Percentiles rank a stretch among this genome's conserved stretches.
Conservation (phyloP, 352 stramenopile species). For the Globisporangium radiosum region DNA sequence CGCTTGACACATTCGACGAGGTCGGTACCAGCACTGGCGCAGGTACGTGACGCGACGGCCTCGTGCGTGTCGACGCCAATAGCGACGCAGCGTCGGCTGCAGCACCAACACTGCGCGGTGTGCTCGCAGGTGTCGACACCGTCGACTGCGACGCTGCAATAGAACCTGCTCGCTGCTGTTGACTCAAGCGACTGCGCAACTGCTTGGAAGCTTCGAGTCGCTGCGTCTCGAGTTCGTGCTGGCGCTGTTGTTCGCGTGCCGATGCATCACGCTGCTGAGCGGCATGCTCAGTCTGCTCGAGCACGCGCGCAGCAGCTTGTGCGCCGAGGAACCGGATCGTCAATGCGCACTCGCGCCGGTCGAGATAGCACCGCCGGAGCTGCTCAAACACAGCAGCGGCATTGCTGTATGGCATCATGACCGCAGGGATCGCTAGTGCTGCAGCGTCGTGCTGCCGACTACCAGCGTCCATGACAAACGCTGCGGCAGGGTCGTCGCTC, state of each 20-base stretch:
- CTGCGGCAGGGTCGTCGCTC: constrained; percentile 18
- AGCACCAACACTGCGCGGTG: not conserved
- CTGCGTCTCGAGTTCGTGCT: constrained; percentile 33
- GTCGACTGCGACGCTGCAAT: not conserved
- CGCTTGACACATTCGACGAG: not conserved
- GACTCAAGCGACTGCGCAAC: constrained; percentile 43
- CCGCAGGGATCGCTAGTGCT: constrained; percentile 38
- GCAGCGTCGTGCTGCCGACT: constrained; percentile 15
- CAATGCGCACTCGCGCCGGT: constrained; percentile 28
- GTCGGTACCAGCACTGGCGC: no score
- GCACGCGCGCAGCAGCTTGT: constrained; percentile 37
- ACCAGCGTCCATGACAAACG: constrained; percentile 72
- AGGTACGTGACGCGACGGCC: no score
- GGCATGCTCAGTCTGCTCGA: constrained; percentile 39
- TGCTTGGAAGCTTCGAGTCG: constrained; percentile 42
- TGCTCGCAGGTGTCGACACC: constrained; percentile 6
- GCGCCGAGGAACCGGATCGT: constrained; percentile 57
- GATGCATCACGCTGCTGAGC: constrained; percentile 18
- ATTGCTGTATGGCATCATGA: constrained; percentile 52
- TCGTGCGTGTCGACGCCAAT: not conserved
- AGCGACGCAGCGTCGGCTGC: not conserved
- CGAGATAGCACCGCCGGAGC: constrained; percentile 39
- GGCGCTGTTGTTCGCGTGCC: constrained; percentile 16
- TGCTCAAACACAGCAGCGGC: constrained; percentile 45
- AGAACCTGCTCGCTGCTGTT: constrained; percentile 2